A percentile compares a stretch with the other conserved stretches of the same genome.
Evolutionary conservation across 2,329 filamentous ascomycete species (phyloP).

Genomic region (Stachybotrys chlorohalonatus): DNA sequence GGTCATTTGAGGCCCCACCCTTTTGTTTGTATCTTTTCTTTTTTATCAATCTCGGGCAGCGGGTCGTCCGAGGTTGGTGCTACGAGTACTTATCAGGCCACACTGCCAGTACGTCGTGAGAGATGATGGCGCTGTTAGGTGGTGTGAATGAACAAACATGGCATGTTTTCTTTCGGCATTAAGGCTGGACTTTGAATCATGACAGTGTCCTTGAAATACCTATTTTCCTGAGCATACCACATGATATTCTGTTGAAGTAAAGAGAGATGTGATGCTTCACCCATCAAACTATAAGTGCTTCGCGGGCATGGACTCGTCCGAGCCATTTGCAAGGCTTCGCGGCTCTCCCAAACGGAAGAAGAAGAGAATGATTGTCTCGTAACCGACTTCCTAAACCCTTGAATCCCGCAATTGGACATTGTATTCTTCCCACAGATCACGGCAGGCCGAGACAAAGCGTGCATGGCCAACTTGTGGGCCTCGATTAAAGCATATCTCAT

Average conservation of each 20-base stretch:
- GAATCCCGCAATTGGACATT: not conserved
- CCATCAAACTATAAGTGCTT: too few species aligned
- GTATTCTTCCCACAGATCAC: not conserved
- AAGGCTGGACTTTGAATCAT: too few species aligned
- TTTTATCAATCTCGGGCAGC: constrained; percentile 1
- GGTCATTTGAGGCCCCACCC: not conserved
- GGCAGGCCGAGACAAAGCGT: not conserved
- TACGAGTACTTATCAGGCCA: not conserved
- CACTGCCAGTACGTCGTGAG: not conserved
- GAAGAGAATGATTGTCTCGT: too few species aligned
- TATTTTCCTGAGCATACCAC: too few species aligned
- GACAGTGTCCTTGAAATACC: too few species aligned
- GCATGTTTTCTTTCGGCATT: not conserved
- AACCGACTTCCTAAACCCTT: too few species aligned
- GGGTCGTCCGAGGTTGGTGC: not conserved
- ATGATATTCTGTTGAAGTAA: too few species aligned
- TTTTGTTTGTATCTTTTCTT: not conserved
- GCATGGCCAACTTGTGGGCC: not conserved
- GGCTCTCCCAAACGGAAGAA: too few species aligned
- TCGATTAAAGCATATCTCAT: not conserved
- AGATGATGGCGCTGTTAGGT: not conserved
- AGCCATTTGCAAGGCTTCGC: too few species aligned
- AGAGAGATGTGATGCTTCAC: too few species aligned
- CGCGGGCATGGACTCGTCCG: too few species aligned
- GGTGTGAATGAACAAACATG: not conserved